phyloP scores from a whole-genome alignment of 352 stramenopile species.

The Globisporangium ultimum region DNA sequence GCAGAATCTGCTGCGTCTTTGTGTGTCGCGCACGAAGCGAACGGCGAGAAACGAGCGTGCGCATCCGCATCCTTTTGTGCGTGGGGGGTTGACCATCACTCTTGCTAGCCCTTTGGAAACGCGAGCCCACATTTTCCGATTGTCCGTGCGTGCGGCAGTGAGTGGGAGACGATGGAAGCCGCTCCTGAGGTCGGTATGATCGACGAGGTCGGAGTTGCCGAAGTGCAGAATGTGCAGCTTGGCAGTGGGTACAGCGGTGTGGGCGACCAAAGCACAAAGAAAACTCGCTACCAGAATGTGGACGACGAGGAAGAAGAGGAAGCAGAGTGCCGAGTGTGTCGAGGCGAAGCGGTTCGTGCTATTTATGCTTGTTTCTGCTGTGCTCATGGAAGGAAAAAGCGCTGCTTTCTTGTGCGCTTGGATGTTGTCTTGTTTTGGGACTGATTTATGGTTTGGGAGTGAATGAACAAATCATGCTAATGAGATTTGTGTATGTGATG shows the following conservation, averaged over 20 bases:
- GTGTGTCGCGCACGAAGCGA: no score
- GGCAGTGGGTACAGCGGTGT: background rate
- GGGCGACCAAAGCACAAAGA: background rate
- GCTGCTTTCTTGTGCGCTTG: no score
- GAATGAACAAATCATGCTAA: background rate
- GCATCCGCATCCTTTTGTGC: no score
- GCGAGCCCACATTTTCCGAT: no score
- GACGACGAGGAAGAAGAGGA: constrained; percentile 68
- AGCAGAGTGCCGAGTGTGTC: constrained; percentile 92
- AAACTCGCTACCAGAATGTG: background rate
- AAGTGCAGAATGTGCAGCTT: constrained; percentile 4
- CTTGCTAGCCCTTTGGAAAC: no score
- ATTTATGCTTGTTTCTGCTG: background rate
- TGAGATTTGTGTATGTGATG: background rate
- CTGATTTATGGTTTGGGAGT: background rate
- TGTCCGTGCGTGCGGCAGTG: background rate
- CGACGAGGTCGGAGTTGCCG: constrained; percentile 7
- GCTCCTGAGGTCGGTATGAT: constrained; percentile 6
- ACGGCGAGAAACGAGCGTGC: no score
- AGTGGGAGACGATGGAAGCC: constrained; percentile 2
- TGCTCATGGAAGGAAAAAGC: background rate
- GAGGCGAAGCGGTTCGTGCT: constrained; percentile 81
- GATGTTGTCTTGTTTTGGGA: no score
- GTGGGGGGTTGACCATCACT: no score
- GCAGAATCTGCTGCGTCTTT: no score